These are phyloP conservation scores for Danielia reshetovae DNA, from an alignment of 805 yeast genomes.

Conservation along the genomic window DNA sequence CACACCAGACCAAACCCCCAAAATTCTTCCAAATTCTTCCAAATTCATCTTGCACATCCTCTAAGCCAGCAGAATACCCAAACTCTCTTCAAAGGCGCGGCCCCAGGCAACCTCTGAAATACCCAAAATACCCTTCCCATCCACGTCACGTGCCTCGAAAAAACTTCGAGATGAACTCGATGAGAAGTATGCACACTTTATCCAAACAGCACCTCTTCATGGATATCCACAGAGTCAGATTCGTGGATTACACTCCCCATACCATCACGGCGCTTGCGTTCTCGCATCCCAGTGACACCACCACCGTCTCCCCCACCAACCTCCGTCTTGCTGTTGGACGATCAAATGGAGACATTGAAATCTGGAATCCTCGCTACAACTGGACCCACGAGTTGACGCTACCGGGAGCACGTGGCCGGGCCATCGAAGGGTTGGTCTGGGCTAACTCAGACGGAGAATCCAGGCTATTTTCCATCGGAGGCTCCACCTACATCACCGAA, in stretches of 20 bases:
- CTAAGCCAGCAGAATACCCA: too few species aligned
- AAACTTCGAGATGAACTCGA: too few species aligned
- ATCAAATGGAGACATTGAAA: slow-evolving; percentile 90
- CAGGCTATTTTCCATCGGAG: slow-evolving; percentile 89
- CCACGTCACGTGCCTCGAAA: too few species aligned
- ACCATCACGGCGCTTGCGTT: slow-evolving; percentile 79
- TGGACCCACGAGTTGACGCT: slow-evolving; percentile 77
- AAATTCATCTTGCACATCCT: too few species aligned
- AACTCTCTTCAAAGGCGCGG: too few species aligned
- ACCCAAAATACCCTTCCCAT: too few species aligned
- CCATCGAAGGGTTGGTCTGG: slow-evolving; percentile 92
- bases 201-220: too few species aligned
- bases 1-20: too few species aligned
- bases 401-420: slow-evolving; percentile 76
- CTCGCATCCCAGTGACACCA: slow-evolving; percentile 42
- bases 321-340: slow-evolving; percentile 87
- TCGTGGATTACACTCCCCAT: slow-evolving; percentile 84
- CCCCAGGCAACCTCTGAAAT: too few species aligned
- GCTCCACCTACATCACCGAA: slow-evolving; percentile 85
- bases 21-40: too few species aligned
- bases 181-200: too few species aligned
- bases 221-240: slow-evolving; percentile 87
- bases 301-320: slow-evolving; percentile 41
- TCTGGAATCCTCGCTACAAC: slow-evolving; percentile 82
- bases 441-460: slow-evolving; percentile 45